Evolutionary conservation across 2,329 filamentous ascomycete genomes (phyloP), one percentile per base, ranked within the genome.

Genomic region (Gremmenia infestans): DNA sequence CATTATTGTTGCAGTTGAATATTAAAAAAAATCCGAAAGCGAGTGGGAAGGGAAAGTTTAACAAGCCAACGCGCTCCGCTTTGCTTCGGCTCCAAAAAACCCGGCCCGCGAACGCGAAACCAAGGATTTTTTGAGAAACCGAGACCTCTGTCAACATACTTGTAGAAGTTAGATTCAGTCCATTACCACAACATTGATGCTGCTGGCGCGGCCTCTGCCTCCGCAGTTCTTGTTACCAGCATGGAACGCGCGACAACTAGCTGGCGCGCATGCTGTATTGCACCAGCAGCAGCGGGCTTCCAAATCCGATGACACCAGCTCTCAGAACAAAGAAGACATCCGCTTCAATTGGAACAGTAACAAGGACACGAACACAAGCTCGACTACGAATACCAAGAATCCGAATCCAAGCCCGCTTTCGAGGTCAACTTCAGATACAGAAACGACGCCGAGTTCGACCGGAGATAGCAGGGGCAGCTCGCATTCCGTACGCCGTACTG

Each of bases 161-260:
- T 22, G 9, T 22, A 25, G 39, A 35, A 28, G 15, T 23, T 37
- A 11, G 14, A 6, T 39, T 59, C 67, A 71, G 72, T 43, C 52
- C 48, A 50, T 58, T 48, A 57, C 48, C 42, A 53, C 53, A 60
- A 52, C 57, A 64, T 76, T 76, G 69, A 77, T 77, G 74, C 73
- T 70, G 68, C 69, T 68, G 66, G 70, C 70, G 68, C 72, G 72
- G 63, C 66, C 71, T 40, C 65, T 71, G 58, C 72, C 68, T 67
- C 70, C 72, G 69, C 72, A 72, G 69, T 73, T 72, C 70, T 70
- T 74, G 65, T 68, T 72, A 63, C 70, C 72, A 65, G 64, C 67
- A 68, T 73, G 73, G 73, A 71, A 64, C 61, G 59, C 67, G 45
- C 61, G 60, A 52, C 72, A 72, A 62, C 63, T 70, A n/a, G 55